Evolutionary conservation across 257 asterid species (phyloP).

Genomic region (Nicotiana attenuata): DNA sequence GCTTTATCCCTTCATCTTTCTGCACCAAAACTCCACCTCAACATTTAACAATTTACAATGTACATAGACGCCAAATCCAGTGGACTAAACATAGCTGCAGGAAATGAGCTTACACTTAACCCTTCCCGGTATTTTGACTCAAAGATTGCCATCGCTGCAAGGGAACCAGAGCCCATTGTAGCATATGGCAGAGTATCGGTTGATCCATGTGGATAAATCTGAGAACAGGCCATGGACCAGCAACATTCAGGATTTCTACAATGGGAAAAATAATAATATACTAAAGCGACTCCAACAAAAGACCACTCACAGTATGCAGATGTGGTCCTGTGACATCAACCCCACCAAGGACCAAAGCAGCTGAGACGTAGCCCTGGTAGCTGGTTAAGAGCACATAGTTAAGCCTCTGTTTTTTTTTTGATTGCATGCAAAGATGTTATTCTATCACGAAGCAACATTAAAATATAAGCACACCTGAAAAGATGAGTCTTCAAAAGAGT

Average conservation of each 20-base stretch:
- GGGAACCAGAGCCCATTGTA: constrained; percentile 98
- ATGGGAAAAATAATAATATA: neutral
- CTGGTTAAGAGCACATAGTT: constrained; percentile 31
- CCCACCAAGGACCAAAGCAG: constrained; percentile 97
- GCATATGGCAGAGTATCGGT: constrained; percentile 94
- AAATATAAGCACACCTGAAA: constrained; percentile 49
- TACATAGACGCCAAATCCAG: neutral
- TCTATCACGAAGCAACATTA: neutral
- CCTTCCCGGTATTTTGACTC: constrained; percentile 85
- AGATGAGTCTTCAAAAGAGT: constrained; percentile 79
- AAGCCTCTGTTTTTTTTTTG: neutral
- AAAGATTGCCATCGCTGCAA: constrained; percentile 92
- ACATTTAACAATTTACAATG: constrained; percentile 1
- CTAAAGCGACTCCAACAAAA: neutral
- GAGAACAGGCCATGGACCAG: constrained; percentile 7
- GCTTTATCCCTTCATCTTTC: constrained; percentile 78
- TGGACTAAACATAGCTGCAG: neutral
- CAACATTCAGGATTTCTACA: neutral
- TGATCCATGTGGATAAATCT: constrained; percentile 99
- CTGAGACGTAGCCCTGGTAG: constrained; percentile 82
- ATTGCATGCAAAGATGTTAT: neutral
- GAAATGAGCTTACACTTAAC: constrained; percentile 52
- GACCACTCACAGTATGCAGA: constrained; percentile 75
- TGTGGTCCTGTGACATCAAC: constrained; percentile 93
- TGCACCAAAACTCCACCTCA: constrained; percentile 26